phyloP scores from a whole-genome alignment of 2,329 filamentous ascomycete species.

The Aspergillus pseudonomiae region DNA sequence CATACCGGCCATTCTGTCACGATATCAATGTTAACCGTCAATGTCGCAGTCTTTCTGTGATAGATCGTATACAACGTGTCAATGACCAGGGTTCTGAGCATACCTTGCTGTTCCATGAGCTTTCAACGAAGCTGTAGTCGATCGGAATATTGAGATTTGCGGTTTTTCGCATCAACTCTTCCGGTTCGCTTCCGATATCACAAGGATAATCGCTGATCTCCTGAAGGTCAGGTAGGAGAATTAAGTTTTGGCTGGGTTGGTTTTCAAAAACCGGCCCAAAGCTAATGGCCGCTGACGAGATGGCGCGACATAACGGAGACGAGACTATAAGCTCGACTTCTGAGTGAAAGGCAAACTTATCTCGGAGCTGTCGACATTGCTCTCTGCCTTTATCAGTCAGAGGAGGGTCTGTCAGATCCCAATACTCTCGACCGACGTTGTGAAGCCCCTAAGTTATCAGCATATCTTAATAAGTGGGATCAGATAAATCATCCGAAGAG shows the following conservation, averaged over 20 bases:
- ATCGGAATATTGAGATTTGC: constrained; percentile 29
- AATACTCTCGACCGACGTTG: constrained; percentile 69
- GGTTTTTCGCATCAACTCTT: constrained; percentile 61
- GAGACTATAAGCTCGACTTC: neutral
- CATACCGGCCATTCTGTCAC: neutral
- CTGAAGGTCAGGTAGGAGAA: constrained; percentile 71
- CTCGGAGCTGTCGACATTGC: constrained; percentile 67
- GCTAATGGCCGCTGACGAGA: neutral
- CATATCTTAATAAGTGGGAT: no score
- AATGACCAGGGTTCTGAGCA: neutral
- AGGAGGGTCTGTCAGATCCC: constrained; percentile 68
- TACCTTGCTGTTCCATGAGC: neutral
- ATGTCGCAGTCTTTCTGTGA: no score
- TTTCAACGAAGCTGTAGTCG: neutral
- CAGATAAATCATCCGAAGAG: neutral
- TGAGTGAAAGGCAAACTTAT: constrained; percentile 59
- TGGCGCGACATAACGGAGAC: neutral
- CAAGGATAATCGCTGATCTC: constrained; percentile 72
- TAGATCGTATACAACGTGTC: no score
- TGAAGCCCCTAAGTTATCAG: constrained; percentile 63
- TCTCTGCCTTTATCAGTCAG: constrained; percentile 69
- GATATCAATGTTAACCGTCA: neutral
- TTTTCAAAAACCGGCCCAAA: constrained; percentile 20
- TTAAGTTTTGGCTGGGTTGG: constrained; percentile 49
- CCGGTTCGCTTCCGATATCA: constrained; percentile 66